These are phyloP conservation scores for Ascocoryne sarcoides DNA, from an alignment of 2,329 filamentous ascomycete genomes.

Conservation along the genomic window DNA sequence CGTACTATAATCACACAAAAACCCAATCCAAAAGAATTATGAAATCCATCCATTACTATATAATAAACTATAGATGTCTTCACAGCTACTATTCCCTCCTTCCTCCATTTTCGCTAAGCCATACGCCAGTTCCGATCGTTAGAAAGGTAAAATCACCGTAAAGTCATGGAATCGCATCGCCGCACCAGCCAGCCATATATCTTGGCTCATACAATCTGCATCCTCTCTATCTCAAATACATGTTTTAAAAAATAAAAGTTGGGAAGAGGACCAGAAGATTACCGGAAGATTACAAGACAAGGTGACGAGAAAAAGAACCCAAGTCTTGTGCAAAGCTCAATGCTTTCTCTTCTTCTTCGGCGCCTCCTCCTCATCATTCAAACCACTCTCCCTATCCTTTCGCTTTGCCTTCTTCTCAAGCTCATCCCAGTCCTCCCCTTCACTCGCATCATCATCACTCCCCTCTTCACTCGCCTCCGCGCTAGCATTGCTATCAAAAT, in stretches of 20 bases:
- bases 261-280: too few relatives aligned
- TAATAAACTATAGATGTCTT: too few relatives aligned
- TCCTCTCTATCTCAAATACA: too few relatives aligned
- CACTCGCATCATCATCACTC: conserved; percentile 65
- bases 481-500: conserved; percentile 84
- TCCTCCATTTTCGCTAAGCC: too few relatives aligned
- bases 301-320: not conserved
- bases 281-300: not conserved
- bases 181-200: too few relatives aligned
- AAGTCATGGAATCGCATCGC: not conserved
- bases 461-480: conserved; percentile 73
- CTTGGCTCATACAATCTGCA: too few relatives aligned
- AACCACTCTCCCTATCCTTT: conserved; percentile 57
- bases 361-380: conserved; percentile 62
- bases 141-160: not conserved
- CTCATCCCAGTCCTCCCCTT: conserved; percentile 89
- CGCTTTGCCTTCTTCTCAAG: conserved; percentile 85
- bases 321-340: conserved; percentile 23
- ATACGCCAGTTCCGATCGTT: too few relatives aligned
- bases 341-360: conserved; percentile 60
- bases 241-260: too few relatives aligned
- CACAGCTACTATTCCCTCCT: too few relatives aligned
- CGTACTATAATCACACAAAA: too few relatives aligned
- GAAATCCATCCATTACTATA: too few relatives aligned
- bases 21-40: too few relatives aligned